phyloP scores from a whole-genome alignment of 495 filamentous ascomycete genomes.

The Hypomontagnella submonticulosa region DNA sequence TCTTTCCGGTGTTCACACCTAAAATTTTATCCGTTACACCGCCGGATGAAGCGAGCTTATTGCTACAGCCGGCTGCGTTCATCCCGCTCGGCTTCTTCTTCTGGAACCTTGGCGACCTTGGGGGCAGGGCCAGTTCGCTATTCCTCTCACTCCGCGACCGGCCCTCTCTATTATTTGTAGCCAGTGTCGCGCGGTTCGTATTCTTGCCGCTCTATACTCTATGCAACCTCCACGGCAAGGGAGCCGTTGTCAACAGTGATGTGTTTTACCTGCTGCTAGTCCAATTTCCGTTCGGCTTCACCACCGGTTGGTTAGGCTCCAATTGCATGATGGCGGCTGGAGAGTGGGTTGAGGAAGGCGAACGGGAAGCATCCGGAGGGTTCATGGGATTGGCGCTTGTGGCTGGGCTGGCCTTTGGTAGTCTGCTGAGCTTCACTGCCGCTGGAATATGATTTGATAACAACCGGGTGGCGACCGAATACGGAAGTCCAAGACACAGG shows the following conservation, averaged over 20 bases:
- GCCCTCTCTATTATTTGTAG: constrained; percentile 70
- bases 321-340: constrained; percentile 91
- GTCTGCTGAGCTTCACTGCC: constrained; percentile 85
- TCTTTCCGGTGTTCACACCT: constrained; percentile 91
- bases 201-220: constrained; percentile 90
- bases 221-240: constrained; percentile 81
- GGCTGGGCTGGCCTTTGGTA: constrained; percentile 82
- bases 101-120: constrained; percentile 91
- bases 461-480: too few species aligned
- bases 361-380: constrained; percentile 87
- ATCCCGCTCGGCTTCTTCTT: constrained; percentile 91
- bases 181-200: constrained; percentile 68
- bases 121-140: constrained; percentile 74
- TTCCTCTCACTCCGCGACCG: constrained; percentile 68
- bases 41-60: constrained; percentile 55
- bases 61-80: constrained; percentile 79
- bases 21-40: constrained; percentile 77
- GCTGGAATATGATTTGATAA: constrained; percentile 56
- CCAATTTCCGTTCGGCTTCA: constrained; percentile 83
- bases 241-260: constrained; percentile 79
- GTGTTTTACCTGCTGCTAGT: constrained; percentile 87
- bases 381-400: constrained; percentile 95
- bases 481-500: too few species aligned
- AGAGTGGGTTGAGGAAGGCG: constrained; percentile 78
- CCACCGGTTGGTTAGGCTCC: constrained; percentile 86